Evolutionary conservation across 768 basidiomycete genomes (phyloP), one percentile per base, ranked within the genome.

Genomic region (Fistulinella prunicolor): DNA sequence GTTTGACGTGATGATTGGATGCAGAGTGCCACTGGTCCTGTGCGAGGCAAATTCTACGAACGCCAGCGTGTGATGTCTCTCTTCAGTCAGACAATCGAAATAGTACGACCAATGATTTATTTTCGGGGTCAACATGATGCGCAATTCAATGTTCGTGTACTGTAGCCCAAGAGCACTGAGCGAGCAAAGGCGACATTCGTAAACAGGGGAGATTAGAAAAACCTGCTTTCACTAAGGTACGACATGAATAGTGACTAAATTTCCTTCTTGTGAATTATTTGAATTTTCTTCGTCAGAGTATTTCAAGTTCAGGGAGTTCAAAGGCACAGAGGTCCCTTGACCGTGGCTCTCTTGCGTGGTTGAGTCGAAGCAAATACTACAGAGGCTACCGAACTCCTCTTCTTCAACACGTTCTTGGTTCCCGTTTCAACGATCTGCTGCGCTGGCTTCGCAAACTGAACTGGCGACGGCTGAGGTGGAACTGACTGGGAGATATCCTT

Each of bases 241-340:
- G n/a, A n/a, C n/a, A n/a, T n/a, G n/a, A n/a, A n/a, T 10, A 28
- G 26, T 10, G 6, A 28, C 26, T 28, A 28, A 28, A 6, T 28
- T 28, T 28, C 10, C 26, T 6, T 28, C 10, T 10, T 28, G 26
- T 28, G 10, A 28, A 34, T 34, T 34, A 34, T 9, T 34, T 9
- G 13, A 34, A 34, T 16, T 34, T 9, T 9, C 16, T n/a, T 34
- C 14, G 26, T 6, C 26, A 28, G 26, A 6, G 10, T 6, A 6
- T 28, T 28, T 28, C 26, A n/a, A n/a, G 35, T 39, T 37, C 34
- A 17, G 24, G 9, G 10, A 28, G 14, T 35, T 57, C 35, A 62
- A 38, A 48, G 13, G 29, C 50, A 53, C 3, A 57, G 42, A 44
- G 58, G 51, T 40, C 61, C 55, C 45, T 62, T 62, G 37, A 46